phyloP scores from a whole-genome alignment of 2,329 filamentous ascomycete species.

The Claviceps paspali region DNA sequence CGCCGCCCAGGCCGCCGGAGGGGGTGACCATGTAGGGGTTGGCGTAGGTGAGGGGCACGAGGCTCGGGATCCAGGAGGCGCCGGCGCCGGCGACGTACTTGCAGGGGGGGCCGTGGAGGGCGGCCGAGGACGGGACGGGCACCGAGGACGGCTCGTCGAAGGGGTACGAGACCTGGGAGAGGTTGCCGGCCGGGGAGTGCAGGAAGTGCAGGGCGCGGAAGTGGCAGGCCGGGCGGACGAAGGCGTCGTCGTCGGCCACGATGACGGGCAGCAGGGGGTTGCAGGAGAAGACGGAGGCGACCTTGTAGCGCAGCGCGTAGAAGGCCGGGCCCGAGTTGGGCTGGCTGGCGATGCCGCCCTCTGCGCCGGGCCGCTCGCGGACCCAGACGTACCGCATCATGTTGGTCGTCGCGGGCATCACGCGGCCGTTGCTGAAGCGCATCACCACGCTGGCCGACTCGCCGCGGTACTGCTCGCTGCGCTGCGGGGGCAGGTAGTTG shows the following conservation, averaged over 20 bases:
- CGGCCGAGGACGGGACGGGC: neutral
- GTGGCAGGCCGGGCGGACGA: constrained; percentile 6
- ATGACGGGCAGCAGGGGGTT: constrained; percentile 22
- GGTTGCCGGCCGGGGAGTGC: constrained; percentile 7
- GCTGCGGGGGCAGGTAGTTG: constrained; percentile 18
- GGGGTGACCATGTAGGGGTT: constrained; percentile 4
- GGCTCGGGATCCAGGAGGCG: constrained; percentile 23
- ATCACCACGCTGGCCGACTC: constrained; percentile 20
- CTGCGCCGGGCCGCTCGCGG: neutral
- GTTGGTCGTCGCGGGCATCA: constrained; percentile 10
- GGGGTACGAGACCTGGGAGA: constrained; percentile 13
- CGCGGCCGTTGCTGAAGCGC: constrained; percentile 17
- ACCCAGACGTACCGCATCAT: constrained; percentile 11
- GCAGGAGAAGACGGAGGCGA: constrained; percentile 20
- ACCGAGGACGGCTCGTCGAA: constrained; percentile 3
- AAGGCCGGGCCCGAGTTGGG: neutral
- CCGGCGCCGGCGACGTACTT: constrained; percentile 17
- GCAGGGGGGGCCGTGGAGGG: constrained; percentile 5
- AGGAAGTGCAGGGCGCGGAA: constrained; percentile 17
- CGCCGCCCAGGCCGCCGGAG: constrained; percentile 21
- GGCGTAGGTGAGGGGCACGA: constrained; percentile 19
- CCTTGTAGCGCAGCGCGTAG: constrained; percentile 10
- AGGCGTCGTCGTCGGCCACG: constrained; percentile 11
- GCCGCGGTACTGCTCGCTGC: constrained; percentile 9
- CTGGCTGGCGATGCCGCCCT: constrained; percentile 2